Conservation (phyloP, 2,329 filamentous ascomycete species). For the Diaporthe ampelina region DNA sequence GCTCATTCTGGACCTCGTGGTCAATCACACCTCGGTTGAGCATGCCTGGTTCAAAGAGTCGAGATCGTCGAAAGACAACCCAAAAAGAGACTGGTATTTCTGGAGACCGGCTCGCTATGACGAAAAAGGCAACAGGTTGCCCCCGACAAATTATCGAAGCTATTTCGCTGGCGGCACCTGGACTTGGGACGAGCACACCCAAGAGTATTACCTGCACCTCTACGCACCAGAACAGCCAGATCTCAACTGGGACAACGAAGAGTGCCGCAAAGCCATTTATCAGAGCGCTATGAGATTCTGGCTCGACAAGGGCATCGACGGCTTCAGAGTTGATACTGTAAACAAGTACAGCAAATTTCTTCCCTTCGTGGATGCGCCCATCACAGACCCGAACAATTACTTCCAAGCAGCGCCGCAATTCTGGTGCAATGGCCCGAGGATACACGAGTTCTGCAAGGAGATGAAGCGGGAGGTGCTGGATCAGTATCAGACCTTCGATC, state of each 20-base stretch:
- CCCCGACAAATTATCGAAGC: slow-evolving; percentile 70
- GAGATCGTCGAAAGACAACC: slow-evolving; percentile 61
- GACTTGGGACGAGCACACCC: slow-evolving; percentile 64
- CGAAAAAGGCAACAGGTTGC: slow-evolving; percentile 64
- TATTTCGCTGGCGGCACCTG: slow-evolving; percentile 65
- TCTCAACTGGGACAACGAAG: slow-evolving; percentile 80
- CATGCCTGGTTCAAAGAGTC: slow-evolving; percentile 72
- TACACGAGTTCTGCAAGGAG: slow-evolving; percentile 73
- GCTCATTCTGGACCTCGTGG: slow-evolving; percentile 79
- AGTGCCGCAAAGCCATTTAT: slow-evolving; percentile 77
- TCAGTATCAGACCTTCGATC: slow-evolving; percentile 62
- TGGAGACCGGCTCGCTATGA: slow-evolving; percentile 73
- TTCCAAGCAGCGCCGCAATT: slow-evolving; percentile 61
- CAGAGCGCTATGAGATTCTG: slow-evolving; percentile 78
- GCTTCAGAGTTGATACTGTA: slow-evolving; percentile 78
- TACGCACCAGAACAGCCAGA: slow-evolving; percentile 81
- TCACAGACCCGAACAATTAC: slow-evolving; percentile 55
- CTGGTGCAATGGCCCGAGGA: slow-evolving; percentile 73
- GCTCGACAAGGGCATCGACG: slow-evolving; percentile 76
- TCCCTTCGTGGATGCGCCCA: slow-evolving; percentile 66
- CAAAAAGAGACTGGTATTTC: slow-evolving; percentile 75
- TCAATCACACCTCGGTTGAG: slow-evolving; percentile 75
- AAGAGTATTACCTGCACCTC: slow-evolving; percentile 70
- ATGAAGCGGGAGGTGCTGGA: slow-evolving; percentile 67
- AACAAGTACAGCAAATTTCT: slow-evolving; percentile 76